Conservation (phyloP, 129 eudicot species). For the Escallonia herrerae region DNA sequence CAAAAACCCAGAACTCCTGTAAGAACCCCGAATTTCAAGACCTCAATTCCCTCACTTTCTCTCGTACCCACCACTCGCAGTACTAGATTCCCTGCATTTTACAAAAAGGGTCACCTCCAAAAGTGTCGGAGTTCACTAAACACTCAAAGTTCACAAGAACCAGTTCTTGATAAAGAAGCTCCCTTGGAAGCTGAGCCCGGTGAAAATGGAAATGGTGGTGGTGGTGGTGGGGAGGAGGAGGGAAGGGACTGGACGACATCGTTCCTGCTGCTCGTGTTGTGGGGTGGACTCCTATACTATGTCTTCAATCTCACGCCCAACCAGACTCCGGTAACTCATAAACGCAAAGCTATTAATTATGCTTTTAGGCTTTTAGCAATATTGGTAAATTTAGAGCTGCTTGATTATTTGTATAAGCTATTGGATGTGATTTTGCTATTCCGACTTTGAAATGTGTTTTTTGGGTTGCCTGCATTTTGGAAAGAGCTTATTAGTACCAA, state of each 20-base stretch:
- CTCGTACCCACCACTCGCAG: background rate
- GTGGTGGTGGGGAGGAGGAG: conserved; percentile 35
- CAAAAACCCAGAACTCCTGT: conserved; percentile 4
- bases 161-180: conserved; percentile 16
- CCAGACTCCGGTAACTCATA: conserved; percentile 87
- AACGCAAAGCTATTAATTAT: background rate
- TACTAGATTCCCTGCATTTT: conserved; percentile 2
- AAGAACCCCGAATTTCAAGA: conserved; percentile 2
- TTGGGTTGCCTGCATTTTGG: no score
- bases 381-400: background rate
- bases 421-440: no score
- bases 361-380: background rate
- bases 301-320: conserved; percentile 71
- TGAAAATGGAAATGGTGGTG: conserved; percentile 17
- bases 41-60: conserved; percentile 4
- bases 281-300: conserved; percentile 81
- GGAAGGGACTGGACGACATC: conserved; percentile 70
- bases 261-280: conserved; percentile 61
- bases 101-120: conserved; percentile 21
- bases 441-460: no score
- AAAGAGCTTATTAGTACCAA: no score
- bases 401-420: no score
- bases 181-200: conserved; percentile 4
- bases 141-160: conserved; percentile 29
- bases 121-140: conserved; percentile 32